These are phyloP conservation scores for Phytophthora rubi DNA, from an alignment of 352 stramenopile species.

Conservation along the genomic window DNA sequence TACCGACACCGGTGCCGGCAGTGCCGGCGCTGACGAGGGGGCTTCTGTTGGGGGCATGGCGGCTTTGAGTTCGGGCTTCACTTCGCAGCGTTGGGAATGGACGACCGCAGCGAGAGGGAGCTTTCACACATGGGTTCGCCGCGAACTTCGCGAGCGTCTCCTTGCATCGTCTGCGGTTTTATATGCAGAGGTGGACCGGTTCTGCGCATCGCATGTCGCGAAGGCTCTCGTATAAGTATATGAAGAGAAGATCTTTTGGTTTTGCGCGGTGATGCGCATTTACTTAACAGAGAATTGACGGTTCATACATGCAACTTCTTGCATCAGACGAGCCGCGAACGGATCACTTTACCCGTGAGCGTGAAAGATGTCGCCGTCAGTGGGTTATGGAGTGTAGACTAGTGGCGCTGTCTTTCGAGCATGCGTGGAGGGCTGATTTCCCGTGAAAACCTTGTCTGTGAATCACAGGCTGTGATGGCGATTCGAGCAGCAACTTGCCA, in stretches of 20 bases:
- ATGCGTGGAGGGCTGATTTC: constrained; percentile 9
- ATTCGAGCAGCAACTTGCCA: no score
- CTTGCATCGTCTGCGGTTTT: constrained; percentile 11
- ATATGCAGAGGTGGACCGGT: neutral
- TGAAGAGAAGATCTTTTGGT: neutral
- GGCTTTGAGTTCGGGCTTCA: neutral
- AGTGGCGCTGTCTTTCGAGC: constrained; percentile 7
- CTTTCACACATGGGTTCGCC: constrained; percentile 27
- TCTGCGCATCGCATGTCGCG: constrained; percentile 23
- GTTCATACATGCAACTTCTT: constrained; percentile 2
- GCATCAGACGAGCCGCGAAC: constrained; percentile 9
- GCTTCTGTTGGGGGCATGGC: constrained; percentile 18
- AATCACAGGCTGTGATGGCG: no score
- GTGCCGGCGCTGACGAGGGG: neutral
- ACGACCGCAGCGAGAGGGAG: neutral
- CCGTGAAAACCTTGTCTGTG: neutral
- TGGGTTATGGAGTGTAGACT: neutral
- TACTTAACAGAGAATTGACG: constrained; percentile 4
- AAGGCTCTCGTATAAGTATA: constrained; percentile 3
- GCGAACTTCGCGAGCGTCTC: neutral
- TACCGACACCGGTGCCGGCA: neutral
- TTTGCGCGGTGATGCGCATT: neutral
- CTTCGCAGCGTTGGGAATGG: constrained; percentile 29
- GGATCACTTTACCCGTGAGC: neutral
- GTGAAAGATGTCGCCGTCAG: neutral